A percentile compares a stretch with the other conserved stretches of the same genome.
Evolutionary conservation across 2,329 filamentous ascomycete genomes (phyloP).

Genomic region (Cladosporium cucumerinum): DNA sequence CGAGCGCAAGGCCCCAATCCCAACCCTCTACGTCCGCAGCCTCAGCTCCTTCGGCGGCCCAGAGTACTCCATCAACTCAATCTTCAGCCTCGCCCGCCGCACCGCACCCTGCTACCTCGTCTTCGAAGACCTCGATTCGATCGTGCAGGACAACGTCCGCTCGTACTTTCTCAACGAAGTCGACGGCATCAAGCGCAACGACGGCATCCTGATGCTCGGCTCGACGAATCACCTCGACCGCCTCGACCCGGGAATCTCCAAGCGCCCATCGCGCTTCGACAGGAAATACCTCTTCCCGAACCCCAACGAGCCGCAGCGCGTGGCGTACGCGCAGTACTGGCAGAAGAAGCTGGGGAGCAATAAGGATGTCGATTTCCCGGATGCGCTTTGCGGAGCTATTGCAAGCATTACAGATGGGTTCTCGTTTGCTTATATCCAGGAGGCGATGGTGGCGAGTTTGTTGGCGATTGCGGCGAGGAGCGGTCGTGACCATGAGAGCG

Average conservation of each 20-base stretch:
- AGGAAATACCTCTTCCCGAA: slow-evolving; percentile 64
- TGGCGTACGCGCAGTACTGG: slow-evolving; percentile 63
- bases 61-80: slow-evolving; percentile 52
- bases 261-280: slow-evolving; percentile 65
- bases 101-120: slow-evolving; percentile 67
- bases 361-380: slow-evolving; percentile 58
- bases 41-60: slow-evolving; percentile 50
- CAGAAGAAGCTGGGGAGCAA: slow-evolving; percentile 56
- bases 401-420: slow-evolving; percentile 63
- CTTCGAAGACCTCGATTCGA: slow-evolving; percentile 68
- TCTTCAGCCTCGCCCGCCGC: slow-evolving; percentile 59
- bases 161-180: slow-evolving; percentile 72
- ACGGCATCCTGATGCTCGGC: slow-evolving; percentile 64
- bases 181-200: slow-evolving; percentile 65
- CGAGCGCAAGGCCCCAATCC: slow-evolving; percentile 51
- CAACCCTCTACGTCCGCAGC: slow-evolving; percentile 61
- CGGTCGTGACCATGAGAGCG: slow-evolving; percentile 17
- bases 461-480: slow-evolving; percentile 52
- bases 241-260: slow-evolving; percentile 61
- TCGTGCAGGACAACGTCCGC: slow-evolving; percentile 58
- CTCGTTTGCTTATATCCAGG: slow-evolving; percentile 68
- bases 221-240: slow-evolving; percentile 53
- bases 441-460: slow-evolving; percentile 63
- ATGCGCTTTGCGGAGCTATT: slow-evolving; percentile 56
- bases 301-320: slow-evolving; percentile 53